These are phyloP conservation scores for Citrullus amarus DNA, from an alignment of 306 rosid genomes.

Conservation along the genomic window DNA sequence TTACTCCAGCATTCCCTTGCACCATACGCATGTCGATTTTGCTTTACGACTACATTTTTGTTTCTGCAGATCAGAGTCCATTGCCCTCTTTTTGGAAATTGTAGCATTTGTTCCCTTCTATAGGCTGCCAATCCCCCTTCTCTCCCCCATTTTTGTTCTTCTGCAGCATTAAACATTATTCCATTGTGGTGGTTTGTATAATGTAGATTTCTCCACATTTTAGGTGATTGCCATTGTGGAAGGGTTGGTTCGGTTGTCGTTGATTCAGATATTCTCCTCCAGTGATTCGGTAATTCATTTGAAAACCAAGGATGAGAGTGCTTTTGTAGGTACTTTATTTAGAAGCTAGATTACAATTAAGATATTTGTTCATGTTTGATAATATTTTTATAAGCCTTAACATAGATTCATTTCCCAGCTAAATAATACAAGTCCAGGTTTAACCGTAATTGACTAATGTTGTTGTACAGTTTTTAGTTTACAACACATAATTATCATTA, in stretches of 20 bases:
- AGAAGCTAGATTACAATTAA: too few relatives aligned
- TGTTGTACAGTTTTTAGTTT: too few relatives aligned
- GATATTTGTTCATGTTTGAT: too few relatives aligned
- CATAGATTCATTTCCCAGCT: too few relatives aligned
- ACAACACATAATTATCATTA: too few relatives aligned
- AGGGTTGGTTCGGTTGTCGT: not conserved
- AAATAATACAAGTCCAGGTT: too few relatives aligned
- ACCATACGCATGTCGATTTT: not conserved
- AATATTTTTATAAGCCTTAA: too few relatives aligned
- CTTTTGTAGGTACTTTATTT: too few relatives aligned
- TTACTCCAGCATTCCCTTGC: not conserved
- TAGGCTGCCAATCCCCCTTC: too few relatives aligned
- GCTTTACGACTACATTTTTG: not conserved
- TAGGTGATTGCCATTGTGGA: not conserved
- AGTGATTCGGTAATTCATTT: too few relatives aligned
- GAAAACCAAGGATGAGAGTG: too few relatives aligned
- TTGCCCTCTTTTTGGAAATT: not conserved
- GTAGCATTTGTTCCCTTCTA: not conserved
- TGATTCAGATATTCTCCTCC: not conserved
- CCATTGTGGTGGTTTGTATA: not conserved
- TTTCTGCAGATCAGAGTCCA: not conserved
- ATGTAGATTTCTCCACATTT: not conserved
- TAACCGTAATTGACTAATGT: too few relatives aligned
- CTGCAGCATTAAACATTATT: not conserved
- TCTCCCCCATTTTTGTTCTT: not conserved